Percentiles rank a stretch among this genome's conserved stretches.
phyloP scores from a whole-genome alignment of 768 basidiomycete species.

The Butyriboletus loyo region DNA sequence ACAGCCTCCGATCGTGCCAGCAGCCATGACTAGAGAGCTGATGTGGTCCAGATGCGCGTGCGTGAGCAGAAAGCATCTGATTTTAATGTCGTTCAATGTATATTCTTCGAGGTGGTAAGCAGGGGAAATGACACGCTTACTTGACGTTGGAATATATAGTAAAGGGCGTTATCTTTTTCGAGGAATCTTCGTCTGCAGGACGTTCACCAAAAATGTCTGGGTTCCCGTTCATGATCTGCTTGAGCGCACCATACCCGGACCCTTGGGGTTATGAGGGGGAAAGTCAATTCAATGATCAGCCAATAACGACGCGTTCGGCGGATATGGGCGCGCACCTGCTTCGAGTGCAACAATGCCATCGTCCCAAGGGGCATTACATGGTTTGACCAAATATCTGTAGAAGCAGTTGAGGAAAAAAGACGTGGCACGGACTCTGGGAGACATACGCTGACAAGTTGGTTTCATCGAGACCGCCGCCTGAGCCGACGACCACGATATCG shows the following conservation, averaged over 20 bases:
- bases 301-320: not conserved
- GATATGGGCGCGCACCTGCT: constrained; percentile 56
- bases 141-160: constrained; percentile 33
- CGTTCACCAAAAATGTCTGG: constrained; percentile 49
- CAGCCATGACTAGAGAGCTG: constrained; percentile 75
- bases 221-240: constrained; percentile 52
- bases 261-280: constrained; percentile 43
- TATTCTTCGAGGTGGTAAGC: not conserved
- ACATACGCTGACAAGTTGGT: constrained; percentile 84
- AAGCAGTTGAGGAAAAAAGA: constrained; percentile 5
- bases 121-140: constrained; percentile 13
- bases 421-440: not conserved
- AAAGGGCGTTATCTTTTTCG: constrained; percentile 19
- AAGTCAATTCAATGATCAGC: not conserved
- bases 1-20: constrained; percentile 66
- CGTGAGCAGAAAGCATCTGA: constrained; percentile 78
- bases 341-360: constrained; percentile 84
- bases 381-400: constrained; percentile 84
- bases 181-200: constrained; percentile 6
- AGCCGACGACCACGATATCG: constrained; percentile 75
- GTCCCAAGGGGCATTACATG: constrained; percentile 60
- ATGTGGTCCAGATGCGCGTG: constrained; percentile 94
- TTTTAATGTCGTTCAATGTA: not conserved
- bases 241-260: constrained; percentile 80
- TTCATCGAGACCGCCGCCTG: constrained; percentile 89